Evolutionary conservation across 805 yeast species (phyloP).

Genomic region (Ogataea corticis): DNA sequence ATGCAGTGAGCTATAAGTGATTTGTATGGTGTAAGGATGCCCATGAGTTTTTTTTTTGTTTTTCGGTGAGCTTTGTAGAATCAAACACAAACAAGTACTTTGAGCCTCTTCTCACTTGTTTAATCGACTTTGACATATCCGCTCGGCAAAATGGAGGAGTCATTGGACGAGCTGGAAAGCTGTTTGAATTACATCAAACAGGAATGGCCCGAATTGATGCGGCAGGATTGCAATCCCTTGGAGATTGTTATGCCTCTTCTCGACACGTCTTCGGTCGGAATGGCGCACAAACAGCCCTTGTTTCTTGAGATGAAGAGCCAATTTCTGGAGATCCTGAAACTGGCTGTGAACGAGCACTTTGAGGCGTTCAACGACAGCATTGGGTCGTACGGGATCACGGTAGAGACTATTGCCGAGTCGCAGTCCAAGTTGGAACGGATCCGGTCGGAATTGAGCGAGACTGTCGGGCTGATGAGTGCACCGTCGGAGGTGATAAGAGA

Average conservation of each 20-base stretch:
- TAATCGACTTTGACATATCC: no score
- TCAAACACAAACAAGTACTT: background rate
- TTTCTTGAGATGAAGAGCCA: constrained; percentile 60
- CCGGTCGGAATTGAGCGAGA: constrained; percentile 19
- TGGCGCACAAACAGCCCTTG: constrained; percentile 70
- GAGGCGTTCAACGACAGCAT: constrained; percentile 84
- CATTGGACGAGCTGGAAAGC: constrained; percentile 22
- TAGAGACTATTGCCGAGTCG: constrained; percentile 62
- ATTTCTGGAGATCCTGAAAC: constrained; percentile 57
- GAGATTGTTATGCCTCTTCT: constrained; percentile 80
- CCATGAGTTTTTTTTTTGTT: background rate
- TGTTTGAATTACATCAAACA: constrained; percentile 14
- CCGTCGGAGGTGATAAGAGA: constrained; percentile 61
- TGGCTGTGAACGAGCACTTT: constrained; percentile 77
- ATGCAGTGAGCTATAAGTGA: no score
- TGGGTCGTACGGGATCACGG: constrained; percentile 77
- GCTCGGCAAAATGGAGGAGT: constrained; percentile 16
- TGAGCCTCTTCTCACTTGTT: no score
- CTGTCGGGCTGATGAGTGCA: constrained; percentile 34
- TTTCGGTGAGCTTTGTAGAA: background rate
- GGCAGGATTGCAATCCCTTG: constrained; percentile 70
- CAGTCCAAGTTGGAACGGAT: constrained; percentile 40
- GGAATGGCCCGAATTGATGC: constrained; percentile 43
- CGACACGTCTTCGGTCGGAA: constrained; percentile 89
- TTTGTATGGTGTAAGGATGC: background rate